Evolutionary conservation across 306 rosid genomes (phyloP).

Genomic region (Potentilla sterilis): DNA sequence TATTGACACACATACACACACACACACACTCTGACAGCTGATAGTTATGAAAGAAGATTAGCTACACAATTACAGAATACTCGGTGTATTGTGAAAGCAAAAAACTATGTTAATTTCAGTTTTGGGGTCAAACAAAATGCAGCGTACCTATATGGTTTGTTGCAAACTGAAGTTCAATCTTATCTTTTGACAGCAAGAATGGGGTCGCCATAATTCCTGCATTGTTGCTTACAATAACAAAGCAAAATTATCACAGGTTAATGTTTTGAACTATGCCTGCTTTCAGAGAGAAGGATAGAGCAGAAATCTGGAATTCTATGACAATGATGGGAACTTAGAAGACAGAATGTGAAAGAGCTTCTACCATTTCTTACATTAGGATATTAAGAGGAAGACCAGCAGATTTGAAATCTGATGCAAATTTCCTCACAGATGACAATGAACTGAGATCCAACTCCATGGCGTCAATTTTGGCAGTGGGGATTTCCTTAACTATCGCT

Average conservation of each 20-base stretch:
- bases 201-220: constrained; percentile 79
- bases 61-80: not conserved
- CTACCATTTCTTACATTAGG: constrained; percentile 57
- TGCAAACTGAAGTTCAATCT: constrained; percentile 81
- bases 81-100: not conserved
- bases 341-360: constrained; percentile 13
- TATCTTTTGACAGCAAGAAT: constrained; percentile 65
- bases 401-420: constrained; percentile 55
- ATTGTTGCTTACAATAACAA: constrained; percentile 66
- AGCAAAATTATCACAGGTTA: constrained; percentile 16
- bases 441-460: constrained; percentile 85
- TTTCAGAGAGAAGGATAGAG: constrained; percentile 2
- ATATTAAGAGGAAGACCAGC: constrained; percentile 64
- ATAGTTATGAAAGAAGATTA: not conserved
- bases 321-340: not conserved
- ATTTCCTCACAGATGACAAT: constrained; percentile 58
- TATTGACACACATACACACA: not conserved
- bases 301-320: not conserved
- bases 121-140: not conserved
- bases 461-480: constrained; percentile 67
- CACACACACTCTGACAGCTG: not conserved
- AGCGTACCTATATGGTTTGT: constrained; percentile 71
- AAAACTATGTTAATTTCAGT: not conserved
- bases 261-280: not conserved
- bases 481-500: constrained; percentile 56